Conservation (phyloP, 371 early-diverging fungal genomes). For the Mucor racemosus region DNA sequence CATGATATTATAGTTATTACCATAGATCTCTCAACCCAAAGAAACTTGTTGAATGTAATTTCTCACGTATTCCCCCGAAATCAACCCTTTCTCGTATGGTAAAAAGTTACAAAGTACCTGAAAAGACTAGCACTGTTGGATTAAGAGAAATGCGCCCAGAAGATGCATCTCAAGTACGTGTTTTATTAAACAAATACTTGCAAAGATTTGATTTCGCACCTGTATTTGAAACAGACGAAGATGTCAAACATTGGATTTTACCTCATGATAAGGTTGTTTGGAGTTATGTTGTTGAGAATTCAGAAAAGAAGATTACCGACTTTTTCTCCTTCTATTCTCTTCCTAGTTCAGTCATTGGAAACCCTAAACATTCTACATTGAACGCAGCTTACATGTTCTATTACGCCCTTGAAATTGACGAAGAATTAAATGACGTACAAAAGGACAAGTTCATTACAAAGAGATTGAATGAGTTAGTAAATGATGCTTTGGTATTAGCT, state of each 20-base stretch:
- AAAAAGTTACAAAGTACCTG: conserved; percentile 74
- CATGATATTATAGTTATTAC: conserved; percentile 68
- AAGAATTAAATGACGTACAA: conserved; percentile 32
- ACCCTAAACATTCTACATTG: conserved; percentile 76
- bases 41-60: conserved; percentile 92
- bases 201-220: conserved; percentile 74
- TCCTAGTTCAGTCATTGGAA: conserved; percentile 86
- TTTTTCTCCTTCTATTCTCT: conserved; percentile 94
- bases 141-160: conserved; percentile 77
- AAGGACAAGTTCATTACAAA: conserved; percentile 50
- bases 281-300: conserved; percentile 90
- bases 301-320: conserved; percentile 71
- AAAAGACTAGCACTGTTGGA: conserved; percentile 67
- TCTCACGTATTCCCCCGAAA: conserved; percentile 77
- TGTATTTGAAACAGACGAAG: conserved; percentile 77
- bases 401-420: conserved; percentile 72
- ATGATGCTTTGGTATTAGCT: conserved; percentile 82
- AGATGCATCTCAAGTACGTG: conserved; percentile 77
- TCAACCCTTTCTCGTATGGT: conserved; percentile 79
- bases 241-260: conserved; percentile 91
- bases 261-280: conserved; percentile 85
- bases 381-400: conserved; percentile 94
- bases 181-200: conserved; percentile 77
- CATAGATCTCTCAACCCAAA: conserved; percentile 94
- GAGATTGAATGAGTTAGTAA: conserved; percentile 65